Base-by-base conservation (phyloP, 495 filamentous ascomycete genomes). In the Xylaria palmicola region DNA sequence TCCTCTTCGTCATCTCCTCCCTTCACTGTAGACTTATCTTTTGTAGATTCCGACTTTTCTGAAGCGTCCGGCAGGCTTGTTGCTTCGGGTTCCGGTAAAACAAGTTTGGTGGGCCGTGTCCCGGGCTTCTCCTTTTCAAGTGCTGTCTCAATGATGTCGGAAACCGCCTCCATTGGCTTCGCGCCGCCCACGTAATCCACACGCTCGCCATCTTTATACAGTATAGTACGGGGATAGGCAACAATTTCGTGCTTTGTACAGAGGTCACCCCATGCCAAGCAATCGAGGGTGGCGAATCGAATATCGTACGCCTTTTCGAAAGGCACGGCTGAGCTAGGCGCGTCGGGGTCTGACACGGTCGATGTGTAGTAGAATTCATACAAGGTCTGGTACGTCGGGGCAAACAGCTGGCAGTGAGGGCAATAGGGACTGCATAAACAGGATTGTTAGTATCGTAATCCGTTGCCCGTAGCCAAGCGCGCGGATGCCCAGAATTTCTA, bases 331-430 rank as follows among this genome's bases (percentile, higher is more conserved):
- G 58, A 52, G 1, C 63, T 47, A 26, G 61, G 37, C n/a, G 64
- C 65, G 17, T 69, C 58, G n/a, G 67, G 40, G 51, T 77, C 68
- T 26, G 77, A 64, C 52, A 67, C 69, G 66, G 90, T 86, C n/a
- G 90, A 94, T 6, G 93, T 97, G 73, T 93, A 96, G 77, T 97
- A 97, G 75, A 86, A 97, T 73, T 98, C 94, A 77, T 96, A 96
- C 22, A 96, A 77, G 6, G 93, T 96, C 77, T 97, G 91, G 81
- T 86, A 98, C 52, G 84, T 87, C 26, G 95, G 95, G 34, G 90
- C 91, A 65, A 90, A 86, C 40, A 80, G 79, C 65, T 82, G 77
- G 76, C 95, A 98, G 75, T 98, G 94, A 39, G 76, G 77, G 70
- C 93, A 97, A 24, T 79, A 83, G 22, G 82, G 82, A 69, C 70